Percentiles rank a stretch among this genome's conserved stretches.
These are phyloP conservation scores for Cryptosporidium ubiquitum DNA, from an alignment of 169 alveolate genomes.

Conservation along the genomic window DNA sequence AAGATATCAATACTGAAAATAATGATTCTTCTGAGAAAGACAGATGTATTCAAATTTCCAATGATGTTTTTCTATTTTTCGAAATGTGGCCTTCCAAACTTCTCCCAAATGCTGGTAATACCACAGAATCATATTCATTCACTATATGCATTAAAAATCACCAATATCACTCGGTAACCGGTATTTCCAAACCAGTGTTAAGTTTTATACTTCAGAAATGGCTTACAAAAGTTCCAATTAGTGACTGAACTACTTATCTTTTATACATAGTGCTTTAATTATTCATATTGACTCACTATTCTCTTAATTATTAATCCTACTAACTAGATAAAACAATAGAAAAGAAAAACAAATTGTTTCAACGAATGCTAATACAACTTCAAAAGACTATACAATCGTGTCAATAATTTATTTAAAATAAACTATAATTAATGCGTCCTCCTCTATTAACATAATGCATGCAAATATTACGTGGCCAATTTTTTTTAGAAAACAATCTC, in stretches of 20 bases:
- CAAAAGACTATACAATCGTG: background rate
- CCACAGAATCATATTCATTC: conserved; percentile 39
- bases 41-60: conserved; percentile 45
- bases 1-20: background rate
- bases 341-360: too few relatives aligned
- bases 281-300: background rate
- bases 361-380: background rate
- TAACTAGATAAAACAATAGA: too few relatives aligned
- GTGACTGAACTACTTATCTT: background rate
- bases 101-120: conserved; percentile 30
- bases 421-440: background rate
- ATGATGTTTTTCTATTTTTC: conserved; percentile 34
- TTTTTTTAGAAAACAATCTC: background rate
- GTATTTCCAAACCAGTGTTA: conserved; percentile 32
- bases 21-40: conserved; percentile 3
- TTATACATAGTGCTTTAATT: background rate
- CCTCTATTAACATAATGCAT: background rate
- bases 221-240: conserved; percentile 47
- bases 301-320: background rate
- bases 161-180: conserved; percentile 37
- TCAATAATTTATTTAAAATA: conserved; percentile 18
- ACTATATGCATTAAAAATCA: conserved; percentile 28
- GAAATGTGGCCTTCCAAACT: conserved; percentile 58
- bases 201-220: conserved; percentile 47
- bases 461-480: background rate